Evolutionary conservation across 495 filamentous ascomycete species (phyloP).

Genomic region (Aspergillus cavernicola): DNA sequence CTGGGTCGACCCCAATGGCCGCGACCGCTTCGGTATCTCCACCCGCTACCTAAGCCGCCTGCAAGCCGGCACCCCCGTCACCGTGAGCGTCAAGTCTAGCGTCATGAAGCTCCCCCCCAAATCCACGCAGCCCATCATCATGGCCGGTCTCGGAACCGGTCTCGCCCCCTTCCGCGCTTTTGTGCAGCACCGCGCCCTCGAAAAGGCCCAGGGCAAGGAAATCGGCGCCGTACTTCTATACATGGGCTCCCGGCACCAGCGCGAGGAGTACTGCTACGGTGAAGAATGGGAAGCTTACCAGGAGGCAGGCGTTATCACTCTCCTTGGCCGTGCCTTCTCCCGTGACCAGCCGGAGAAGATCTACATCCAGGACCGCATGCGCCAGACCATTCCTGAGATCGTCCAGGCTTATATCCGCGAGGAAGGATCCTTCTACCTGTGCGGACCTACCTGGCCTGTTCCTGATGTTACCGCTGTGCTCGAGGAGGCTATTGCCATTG

Average conservation of each 20-base stretch:
- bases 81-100: slow-evolving; percentile 91
- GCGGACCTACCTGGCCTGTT: slow-evolving; percentile 96
- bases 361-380: slow-evolving; percentile 98
- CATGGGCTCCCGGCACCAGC: slow-evolving; percentile 94
- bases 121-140: slow-evolving; percentile 88
- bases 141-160: slow-evolving; percentile 98
- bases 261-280: slow-evolving; percentile 97
- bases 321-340: slow-evolving; percentile 91
- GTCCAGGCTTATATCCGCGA: slow-evolving; percentile 84
- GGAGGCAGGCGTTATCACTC: slow-evolving; percentile 89
- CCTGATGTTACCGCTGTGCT: slow-evolving; percentile 95
- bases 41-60: slow-evolving; percentile 81
- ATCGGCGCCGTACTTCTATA: slow-evolving; percentile 93
- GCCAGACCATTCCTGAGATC: slow-evolving; percentile 80
- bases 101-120: slow-evolving; percentile 93
- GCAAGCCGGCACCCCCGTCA: slow-evolving; percentile 68
- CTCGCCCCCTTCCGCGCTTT: slow-evolving; percentile 97
- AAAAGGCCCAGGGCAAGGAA: slow-evolving; percentile 89
- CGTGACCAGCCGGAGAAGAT: slow-evolving; percentile 98
- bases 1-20: slow-evolving; percentile 86
- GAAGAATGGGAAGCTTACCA: slow-evolving; percentile 99
- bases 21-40: slow-evolving; percentile 87
- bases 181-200: slow-evolving; percentile 95
- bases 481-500: slow-evolving; percentile 82
- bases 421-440: slow-evolving; percentile 92